These are phyloP conservation scores for Schoenoplectus tabernaemontani DNA, from an alignment of 202 grass and related monocot genomes.

Conservation along the genomic window DNA sequence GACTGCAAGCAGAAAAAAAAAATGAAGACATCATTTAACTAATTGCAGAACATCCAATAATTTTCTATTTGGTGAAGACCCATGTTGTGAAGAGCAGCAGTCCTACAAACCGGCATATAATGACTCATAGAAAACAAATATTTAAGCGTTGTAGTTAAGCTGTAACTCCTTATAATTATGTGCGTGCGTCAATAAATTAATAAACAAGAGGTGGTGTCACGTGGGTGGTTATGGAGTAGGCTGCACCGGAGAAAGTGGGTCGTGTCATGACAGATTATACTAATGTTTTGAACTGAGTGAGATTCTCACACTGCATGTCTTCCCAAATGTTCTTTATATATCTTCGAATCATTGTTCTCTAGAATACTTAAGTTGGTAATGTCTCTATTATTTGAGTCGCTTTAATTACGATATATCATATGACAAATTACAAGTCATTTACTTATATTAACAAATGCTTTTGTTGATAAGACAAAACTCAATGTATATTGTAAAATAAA, in stretches of 20 bases:
- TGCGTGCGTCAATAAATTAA: neutral
- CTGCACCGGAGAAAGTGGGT: slow-evolving; percentile 34
- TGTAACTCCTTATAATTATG: neutral
- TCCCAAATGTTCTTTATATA: slow-evolving; percentile 13
- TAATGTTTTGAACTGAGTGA: slow-evolving; percentile 19
- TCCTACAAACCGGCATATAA: neutral
- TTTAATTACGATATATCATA: no score
- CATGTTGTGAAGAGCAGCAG: neutral
- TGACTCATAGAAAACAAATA: slow-evolving; percentile 1
- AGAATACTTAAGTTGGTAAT: neutral
- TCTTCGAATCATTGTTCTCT: slow-evolving; percentile 5
- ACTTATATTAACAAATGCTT: no score
- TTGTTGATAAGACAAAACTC: no score
- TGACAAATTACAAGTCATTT: no score
- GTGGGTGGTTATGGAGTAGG: slow-evolving; percentile 21
- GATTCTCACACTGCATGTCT: slow-evolving; percentile 18
- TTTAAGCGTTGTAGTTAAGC: neutral
- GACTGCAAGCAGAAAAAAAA: no score
- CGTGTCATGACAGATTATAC: slow-evolving; percentile 25
- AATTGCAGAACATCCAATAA: neutral
- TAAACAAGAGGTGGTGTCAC: slow-evolving; percentile 16
- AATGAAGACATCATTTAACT: no score
- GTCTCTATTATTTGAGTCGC: neutral
- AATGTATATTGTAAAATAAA: no score
- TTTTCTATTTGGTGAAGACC: neutral